These are phyloP conservation scores for Solanum hybrid DNA, from an alignment of 305 asterid species.

Conservation along the genomic window DNA sequence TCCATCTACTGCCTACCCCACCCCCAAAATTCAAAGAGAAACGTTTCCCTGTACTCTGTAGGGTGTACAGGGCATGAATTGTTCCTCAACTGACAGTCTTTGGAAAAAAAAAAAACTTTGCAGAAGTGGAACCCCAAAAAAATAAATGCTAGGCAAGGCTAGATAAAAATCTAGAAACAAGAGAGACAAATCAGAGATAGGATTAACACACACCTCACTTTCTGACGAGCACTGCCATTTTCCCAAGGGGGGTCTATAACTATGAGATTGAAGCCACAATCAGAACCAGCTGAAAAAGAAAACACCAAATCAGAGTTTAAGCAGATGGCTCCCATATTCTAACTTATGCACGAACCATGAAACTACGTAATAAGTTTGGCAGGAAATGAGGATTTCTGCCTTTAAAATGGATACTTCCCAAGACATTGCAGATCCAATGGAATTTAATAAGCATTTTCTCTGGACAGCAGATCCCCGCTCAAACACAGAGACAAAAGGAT, in stretches of 20 bases:
- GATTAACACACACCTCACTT: constrained; percentile 46
- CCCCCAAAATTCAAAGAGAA: neutral
- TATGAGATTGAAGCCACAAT: constrained; percentile 71
- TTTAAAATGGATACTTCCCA: neutral
- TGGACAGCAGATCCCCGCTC: neutral
- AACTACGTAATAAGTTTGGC: neutral
- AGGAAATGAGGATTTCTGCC: neutral
- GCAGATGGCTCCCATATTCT: neutral
- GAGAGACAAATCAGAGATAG: neutral
- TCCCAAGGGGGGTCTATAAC: constrained; percentile 98
- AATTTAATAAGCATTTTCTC: neutral
- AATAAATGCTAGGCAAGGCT: neutral
- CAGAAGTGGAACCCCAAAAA: neutral
- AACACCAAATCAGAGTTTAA: neutral
- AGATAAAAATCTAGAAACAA: neutral
- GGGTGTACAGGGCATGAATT: neutral
- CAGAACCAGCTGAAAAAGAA: constrained; percentile 55
- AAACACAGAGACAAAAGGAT: neutral
- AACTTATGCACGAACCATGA: neutral
- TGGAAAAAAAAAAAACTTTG: too few species aligned
- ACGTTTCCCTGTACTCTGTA: neutral
- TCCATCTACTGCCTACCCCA: neutral
- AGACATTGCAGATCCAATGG: neutral
- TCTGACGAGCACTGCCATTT: constrained; percentile 87
- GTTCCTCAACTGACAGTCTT: neutral